Evolutionary conservation across 495 filamentous ascomycete genomes (phyloP).

Genomic region (Staphylotrichum tortipilum): DNA sequence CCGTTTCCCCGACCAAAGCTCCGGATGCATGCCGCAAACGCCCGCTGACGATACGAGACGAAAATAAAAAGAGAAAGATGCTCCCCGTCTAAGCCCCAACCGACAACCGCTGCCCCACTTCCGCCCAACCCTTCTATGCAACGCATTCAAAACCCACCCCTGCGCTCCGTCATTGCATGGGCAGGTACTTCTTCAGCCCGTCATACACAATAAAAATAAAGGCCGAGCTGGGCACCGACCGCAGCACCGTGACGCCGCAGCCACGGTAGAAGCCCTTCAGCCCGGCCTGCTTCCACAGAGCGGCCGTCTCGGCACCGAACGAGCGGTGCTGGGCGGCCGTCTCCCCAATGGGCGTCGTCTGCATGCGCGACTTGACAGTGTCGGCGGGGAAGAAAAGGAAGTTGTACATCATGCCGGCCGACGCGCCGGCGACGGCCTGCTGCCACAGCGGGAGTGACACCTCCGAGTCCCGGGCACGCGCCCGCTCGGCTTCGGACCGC

Average conservation of each 20-base stretch:
- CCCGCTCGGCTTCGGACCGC: constrained; percentile 16
- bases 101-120: background rate
- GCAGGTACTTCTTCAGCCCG: constrained; percentile 60
- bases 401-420: constrained; percentile 88
- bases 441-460: constrained; percentile 65
- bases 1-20: background rate
- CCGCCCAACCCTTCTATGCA: background rate
- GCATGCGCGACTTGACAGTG: constrained; percentile 93
- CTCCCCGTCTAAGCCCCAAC: background rate
- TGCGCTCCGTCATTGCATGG: constrained; percentile 25
- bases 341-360: constrained; percentile 65
- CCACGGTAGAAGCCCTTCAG: constrained; percentile 81
- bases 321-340: constrained; percentile 37
- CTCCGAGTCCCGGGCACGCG: constrained; percentile 18
- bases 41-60: constrained; percentile 1
- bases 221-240: constrained; percentile 87
- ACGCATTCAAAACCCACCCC: background rate
- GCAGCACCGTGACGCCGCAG: constrained; percentile 83
- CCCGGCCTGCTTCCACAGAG: constrained; percentile 73
- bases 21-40: background rate
- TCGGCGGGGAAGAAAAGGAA: constrained; percentile 96
- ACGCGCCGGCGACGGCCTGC: constrained; percentile 80
- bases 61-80: no score
- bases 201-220: constrained; percentile 95
- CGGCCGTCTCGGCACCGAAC: constrained; percentile 60